Evolutionary conservation across 148 eudicot species (phyloP).

Genomic region (Persicaria tinctoria): DNA sequence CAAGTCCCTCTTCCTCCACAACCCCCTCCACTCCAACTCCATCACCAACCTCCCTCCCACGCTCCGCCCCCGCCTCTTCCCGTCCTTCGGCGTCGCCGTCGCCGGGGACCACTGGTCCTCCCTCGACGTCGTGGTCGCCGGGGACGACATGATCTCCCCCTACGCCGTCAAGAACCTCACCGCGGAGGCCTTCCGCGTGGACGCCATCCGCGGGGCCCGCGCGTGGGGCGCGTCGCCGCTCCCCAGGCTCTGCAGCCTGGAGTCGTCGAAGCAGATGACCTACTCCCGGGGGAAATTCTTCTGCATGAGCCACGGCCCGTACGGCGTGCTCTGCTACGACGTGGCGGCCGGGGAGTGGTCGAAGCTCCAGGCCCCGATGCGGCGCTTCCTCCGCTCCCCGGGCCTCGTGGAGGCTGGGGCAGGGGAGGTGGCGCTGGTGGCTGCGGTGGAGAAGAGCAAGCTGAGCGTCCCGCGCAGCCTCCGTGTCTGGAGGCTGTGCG

Average conservation of each 20-base stretch:
- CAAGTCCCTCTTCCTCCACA: conserved; percentile 53
- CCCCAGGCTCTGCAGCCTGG: conserved; percentile 82
- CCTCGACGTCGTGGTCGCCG: conserved; percentile 57
- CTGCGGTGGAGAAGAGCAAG: conserved; percentile 87
- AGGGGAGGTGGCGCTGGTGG: conserved; percentile 50
- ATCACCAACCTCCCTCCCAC: conserved; percentile 65
- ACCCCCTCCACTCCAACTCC: conserved; percentile 42
- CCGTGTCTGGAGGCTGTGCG: conserved; percentile 68
- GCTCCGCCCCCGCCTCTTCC: conserved; percentile 53
- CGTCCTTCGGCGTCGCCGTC: conserved; percentile 54
- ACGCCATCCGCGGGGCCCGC: conserved; percentile 48
- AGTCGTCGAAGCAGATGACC: conserved; percentile 67
- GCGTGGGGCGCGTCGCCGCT: conserved; percentile 44
- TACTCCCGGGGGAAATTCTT: conserved; percentile 39
- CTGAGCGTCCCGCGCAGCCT: conserved; percentile 79
- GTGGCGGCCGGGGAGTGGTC: conserved; percentile 46
- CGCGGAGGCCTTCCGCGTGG: conserved; percentile 68
- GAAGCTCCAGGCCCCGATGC: conserved; percentile 92
- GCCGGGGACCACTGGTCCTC: conserved; percentile 26
- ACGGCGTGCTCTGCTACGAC: conserved; percentile 57
- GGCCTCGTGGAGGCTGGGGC: conserved; percentile 43
- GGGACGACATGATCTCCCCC: conserved; percentile 94
- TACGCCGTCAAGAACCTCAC: conserved; percentile 88
- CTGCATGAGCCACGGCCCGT: conserved; percentile 89
- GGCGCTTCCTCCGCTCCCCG: conserved; percentile 76